Conservation (phyloP, 78 protist genomes). For the Carpediemonas membranifera region DNA sequence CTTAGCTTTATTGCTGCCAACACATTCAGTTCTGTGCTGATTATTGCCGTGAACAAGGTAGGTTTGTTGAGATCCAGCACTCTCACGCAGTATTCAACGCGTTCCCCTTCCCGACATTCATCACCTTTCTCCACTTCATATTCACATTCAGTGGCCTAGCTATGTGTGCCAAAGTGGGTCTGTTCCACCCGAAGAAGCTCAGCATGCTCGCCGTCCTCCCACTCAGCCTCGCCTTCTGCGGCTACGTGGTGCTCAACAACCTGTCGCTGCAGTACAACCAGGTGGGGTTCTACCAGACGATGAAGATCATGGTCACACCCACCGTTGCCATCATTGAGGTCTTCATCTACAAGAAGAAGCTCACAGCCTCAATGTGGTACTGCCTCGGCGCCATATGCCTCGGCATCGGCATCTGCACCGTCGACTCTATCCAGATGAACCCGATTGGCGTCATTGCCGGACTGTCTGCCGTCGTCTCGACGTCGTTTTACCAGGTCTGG, state of each 20-base stretch:
- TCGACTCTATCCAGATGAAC: background rate
- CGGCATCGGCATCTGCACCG: background rate
- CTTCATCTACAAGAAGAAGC: background rate
- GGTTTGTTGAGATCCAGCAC: background rate
- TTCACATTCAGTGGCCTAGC: background rate
- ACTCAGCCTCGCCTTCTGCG: background rate
- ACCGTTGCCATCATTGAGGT: background rate
- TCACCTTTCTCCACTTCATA: constrained; percentile 1
- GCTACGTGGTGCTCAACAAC: background rate
- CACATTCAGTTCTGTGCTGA: background rate
- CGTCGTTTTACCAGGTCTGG: background rate
- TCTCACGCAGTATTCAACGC: too few relatives aligned
- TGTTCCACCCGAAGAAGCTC: background rate
- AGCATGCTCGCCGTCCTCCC: background rate
- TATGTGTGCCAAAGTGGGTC: background rate
- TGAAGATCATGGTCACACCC: constrained; percentile 5
- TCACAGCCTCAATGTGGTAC: background rate
- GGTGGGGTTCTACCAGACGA: background rate
- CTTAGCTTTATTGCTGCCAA: constrained; percentile 1
- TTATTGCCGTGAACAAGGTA: constrained; percentile 6
- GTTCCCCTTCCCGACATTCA: background rate
- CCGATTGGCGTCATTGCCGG: background rate
- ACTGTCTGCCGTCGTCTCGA: background rate
- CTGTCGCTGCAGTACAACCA: background rate
- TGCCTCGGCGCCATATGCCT: background rate